phyloP scores from a whole-genome alignment of 2,329 filamentous ascomycete species.

The Colletotrichum sp. region DNA sequence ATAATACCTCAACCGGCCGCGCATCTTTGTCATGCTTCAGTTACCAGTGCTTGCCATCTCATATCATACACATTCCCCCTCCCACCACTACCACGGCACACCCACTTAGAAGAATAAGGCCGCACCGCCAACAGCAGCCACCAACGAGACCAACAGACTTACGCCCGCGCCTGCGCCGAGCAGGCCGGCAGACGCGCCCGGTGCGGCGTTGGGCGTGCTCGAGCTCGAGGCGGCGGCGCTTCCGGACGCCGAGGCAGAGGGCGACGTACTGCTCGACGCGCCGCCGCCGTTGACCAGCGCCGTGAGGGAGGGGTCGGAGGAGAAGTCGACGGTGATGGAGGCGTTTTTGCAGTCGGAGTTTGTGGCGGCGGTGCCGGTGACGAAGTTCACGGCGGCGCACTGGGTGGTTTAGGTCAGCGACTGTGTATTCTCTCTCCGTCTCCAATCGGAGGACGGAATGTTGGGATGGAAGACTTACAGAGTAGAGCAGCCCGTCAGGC shows the following conservation, averaged over 20 bases:
- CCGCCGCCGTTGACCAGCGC: conserved; percentile 32
- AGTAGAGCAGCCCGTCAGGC: conserved; percentile 61
- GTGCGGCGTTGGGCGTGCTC: conserved; percentile 1
- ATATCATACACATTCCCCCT: background rate
- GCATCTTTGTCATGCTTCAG: accelerated
- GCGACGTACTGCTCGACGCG: background rate
- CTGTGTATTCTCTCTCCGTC: background rate
- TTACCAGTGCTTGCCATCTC: background rate
- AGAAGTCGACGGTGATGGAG: conserved; percentile 29
- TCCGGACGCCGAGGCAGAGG: background rate
- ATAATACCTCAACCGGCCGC: accelerated
- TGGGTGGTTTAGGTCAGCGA: conserved; percentile 26
- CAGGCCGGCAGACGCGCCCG: background rate
- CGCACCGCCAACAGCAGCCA: conserved; percentile 15
- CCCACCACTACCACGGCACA: accelerated
- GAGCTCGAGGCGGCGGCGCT: background rate
- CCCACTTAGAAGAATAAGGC: conserved; percentile 10
- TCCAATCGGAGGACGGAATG: too few relatives aligned
- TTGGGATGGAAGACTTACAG: conserved; percentile 52
- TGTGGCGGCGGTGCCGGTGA: conserved; percentile 41
- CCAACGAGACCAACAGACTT: background rate
- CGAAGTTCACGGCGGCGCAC: conserved; percentile 63
- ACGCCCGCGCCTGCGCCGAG: background rate
- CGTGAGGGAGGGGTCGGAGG: conserved; percentile 36
- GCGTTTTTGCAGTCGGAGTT: conserved; percentile 41